Conservation (phyloP, 345 rosid genomes). For the Eucalyptus grandis region DNA sequence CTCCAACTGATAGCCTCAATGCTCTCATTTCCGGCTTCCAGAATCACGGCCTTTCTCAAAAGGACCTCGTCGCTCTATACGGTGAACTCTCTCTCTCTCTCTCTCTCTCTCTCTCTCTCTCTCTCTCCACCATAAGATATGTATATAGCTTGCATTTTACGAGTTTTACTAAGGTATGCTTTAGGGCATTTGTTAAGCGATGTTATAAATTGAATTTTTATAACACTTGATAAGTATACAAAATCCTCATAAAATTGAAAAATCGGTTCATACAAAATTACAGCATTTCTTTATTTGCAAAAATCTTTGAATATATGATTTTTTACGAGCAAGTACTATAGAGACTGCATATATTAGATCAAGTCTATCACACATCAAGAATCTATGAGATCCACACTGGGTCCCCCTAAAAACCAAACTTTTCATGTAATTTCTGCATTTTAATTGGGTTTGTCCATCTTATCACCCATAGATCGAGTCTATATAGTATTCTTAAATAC, state of each 20-base stretch:
- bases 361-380: not conserved
- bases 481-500: not conserved
- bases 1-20: slow-evolving; percentile 48
- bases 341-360: not conserved
- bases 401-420: not conserved
- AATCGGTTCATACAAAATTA: not conserved
- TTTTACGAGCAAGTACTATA: not conserved
- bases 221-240: not conserved
- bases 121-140: not conserved
- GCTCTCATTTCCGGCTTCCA: slow-evolving; percentile 44
- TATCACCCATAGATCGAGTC: no score
- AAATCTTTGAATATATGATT: not conserved
- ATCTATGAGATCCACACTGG: not conserved
- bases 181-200: not conserved
- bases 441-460: not conserved
- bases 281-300: not conserved
- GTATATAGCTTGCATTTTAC: not conserved
- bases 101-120: not conserved
- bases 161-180: not conserved
- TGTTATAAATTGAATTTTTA: not conserved
- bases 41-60: slow-evolving; percentile 57
- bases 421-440: not conserved
- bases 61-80: slow-evolving; percentile 73
- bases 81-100: slow-evolving; percentile 21
- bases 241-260: not conserved